Percentiles rank a stretch among this genome's conserved stretches.
phyloP scores from a whole-genome alignment of 441 rosid genomes.

The Hypseocharis bilobata region DNA sequence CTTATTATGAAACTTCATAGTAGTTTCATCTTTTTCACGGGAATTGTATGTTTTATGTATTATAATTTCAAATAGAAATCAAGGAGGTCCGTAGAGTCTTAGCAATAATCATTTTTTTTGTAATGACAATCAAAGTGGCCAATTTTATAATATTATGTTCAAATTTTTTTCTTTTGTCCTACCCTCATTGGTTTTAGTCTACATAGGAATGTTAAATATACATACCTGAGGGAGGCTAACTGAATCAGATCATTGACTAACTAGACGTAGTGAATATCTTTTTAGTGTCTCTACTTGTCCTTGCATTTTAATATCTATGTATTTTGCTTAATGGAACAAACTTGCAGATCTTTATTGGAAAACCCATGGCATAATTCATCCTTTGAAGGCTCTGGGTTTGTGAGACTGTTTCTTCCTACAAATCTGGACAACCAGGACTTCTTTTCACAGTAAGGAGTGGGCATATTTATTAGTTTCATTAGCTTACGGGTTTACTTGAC shows the following conservation, averaged over 20 bases:
- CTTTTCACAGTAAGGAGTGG: conserved; percentile 65
- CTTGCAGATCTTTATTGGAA: conserved; percentile 71
- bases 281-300: not conserved
- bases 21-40: not conserved
- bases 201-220: not conserved
- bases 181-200: not conserved
- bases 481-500: conserved; percentile 17
- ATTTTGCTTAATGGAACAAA: conserved; percentile 5
- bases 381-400: conserved; percentile 94
- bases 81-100: not conserved
- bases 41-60: not conserved
- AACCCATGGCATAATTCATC: conserved; percentile 98
- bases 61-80: conserved; percentile 7
- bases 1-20: too few species aligned
- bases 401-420: conserved; percentile 90
- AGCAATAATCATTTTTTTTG: not conserved
- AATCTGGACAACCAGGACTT: conserved; percentile 77
- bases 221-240: not conserved
- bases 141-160: not conserved
- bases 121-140: not conserved
- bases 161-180: not conserved
- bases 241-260: not conserved
- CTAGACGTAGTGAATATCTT: conserved; percentile 7
- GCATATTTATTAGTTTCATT: conserved; percentile 17
- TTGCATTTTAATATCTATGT: conserved; percentile 7